Percentiles rank a stretch among this genome's conserved stretches.
Conservation (phyloP, 345 rosid species). For the Citrus mangshanensis region DNA sequence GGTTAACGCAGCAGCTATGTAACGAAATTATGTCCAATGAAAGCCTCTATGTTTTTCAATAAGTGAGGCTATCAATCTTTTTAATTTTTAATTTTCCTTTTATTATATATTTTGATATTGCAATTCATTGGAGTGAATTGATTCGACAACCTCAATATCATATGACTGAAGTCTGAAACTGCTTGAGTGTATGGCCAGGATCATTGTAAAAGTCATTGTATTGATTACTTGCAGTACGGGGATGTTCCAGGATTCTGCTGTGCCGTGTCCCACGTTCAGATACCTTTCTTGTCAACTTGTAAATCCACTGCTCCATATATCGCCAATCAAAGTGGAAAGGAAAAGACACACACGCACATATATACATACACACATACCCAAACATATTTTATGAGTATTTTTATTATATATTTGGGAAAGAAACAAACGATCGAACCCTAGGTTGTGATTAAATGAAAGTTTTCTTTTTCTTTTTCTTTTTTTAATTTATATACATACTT, state of each 20-base stretch:
- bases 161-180: background rate
- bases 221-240: constrained; percentile 34
- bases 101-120: background rate
- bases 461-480: no score
- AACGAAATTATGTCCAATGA: background rate
- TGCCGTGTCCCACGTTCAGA: constrained; percentile 19
- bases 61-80: background rate
- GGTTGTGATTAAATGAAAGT: background rate
- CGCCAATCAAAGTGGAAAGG: background rate
- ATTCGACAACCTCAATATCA: background rate
- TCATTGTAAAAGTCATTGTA: no score
- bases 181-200: constrained; percentile 30
- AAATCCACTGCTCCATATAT: background rate
- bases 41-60: background rate
- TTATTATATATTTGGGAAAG: background rate
- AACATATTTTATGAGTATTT: background rate
- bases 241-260: constrained; percentile 32
- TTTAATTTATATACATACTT: no score
- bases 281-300: constrained; percentile 32
- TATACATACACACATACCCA: no score
- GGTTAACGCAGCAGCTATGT: no score
- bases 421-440: background rate
- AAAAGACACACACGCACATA: no score
- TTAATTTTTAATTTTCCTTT: background rate
- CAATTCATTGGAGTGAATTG: background rate